Base-by-base conservation (phyloP, 345 rosid species). In the Eucalyptus viminalis region DNA sequence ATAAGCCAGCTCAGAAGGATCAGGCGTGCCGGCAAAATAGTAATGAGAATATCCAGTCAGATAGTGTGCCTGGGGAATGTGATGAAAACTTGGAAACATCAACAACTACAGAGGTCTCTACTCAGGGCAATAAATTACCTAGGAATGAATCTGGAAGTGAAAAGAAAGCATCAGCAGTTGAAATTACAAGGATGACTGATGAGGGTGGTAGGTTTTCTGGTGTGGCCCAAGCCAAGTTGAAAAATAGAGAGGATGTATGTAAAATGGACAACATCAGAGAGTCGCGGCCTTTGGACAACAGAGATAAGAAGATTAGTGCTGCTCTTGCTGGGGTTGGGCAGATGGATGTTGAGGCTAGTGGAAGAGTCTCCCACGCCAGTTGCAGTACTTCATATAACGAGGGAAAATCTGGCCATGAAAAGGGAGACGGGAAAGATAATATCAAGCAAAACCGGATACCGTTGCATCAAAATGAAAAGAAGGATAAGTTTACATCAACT, bases 401-500 rank as follows among this genome's bases (percentile, higher is more conserved):
- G 89, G 89, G 89, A 65, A 91, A 89, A 88, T 89, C 87, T 91
- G 87, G 90, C 87, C 43, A 62, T 87, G 94, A 92, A 65, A 67
- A 87, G 89, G 91, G 88, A 49, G 95, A 91, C 88, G 87, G 89
- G 44, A 91, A 90, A 80, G 91, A 88, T 81, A 89, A 89, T 86
- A 58, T 14, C 88, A 87, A 89, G 86, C 94, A 90, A 86, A 44
- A 90, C 53, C 86, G 88, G 50, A 87, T 80, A 85, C 86, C 90
- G 80, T 80, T 83, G 69, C 90, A 92, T 90, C 92, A 88, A 88
- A 93, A 90, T 91, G 91, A 90, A 72, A 91, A 62, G 91, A 92
- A 72, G 90, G 94, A 92, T 65, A 92, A 89, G 89, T 89, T 91
- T 81, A 86, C 86, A 62, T 91, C 98, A 72, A 88, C 92, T 86